Evolutionary conservation across 139 green algal genomes (phyloP).

Genomic region (Edaphochlamys debaryana): DNA sequence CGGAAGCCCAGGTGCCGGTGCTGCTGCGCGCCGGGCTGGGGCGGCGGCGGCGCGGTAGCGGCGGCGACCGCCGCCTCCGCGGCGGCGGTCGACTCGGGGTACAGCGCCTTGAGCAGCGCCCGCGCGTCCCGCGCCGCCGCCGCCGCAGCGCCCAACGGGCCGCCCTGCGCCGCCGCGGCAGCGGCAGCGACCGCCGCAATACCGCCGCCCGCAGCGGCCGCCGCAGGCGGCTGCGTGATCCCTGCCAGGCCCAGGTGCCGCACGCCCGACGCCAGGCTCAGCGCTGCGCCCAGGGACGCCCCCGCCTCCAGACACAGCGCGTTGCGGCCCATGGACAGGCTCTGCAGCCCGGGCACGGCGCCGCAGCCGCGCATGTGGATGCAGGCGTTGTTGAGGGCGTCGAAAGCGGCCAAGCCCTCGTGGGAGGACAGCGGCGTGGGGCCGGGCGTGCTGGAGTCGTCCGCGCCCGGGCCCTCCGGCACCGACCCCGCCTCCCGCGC

Average conservation of each 20-base stretch:
- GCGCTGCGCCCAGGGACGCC: slow-evolving; percentile 3
- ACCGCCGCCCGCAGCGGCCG: neutral
- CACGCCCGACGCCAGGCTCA: neutral
- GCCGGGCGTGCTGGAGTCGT: neutral
- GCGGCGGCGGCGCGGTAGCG: neutral
- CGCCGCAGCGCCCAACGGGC: neutral
- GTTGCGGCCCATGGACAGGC: slow-evolving; percentile 28
- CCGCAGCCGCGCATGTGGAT: slow-evolving; percentile 7
- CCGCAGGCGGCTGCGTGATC: neutral
- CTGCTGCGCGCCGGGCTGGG: neutral
- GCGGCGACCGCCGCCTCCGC: neutral
- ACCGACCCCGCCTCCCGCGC: too few relatives aligned
- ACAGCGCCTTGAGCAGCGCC: slow-evolving; percentile 29
- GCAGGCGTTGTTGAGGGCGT: neutral
- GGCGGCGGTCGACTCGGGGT: neutral
- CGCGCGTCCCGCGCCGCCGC: slow-evolving; percentile 25
- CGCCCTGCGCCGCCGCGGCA: slow-evolving; percentile 28
- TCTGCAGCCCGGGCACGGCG: neutral
- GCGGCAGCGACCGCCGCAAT: slow-evolving; percentile 9
- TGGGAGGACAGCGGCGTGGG: neutral
- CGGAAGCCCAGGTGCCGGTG: too few relatives aligned
- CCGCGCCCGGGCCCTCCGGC: neutral
- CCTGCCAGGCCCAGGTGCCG: slow-evolving; percentile 19
- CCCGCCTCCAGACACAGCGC: neutral
- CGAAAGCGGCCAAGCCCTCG: neutral